Evolutionary conservation across 1,139 yeast species (phyloP), one percentile per base, ranked within the genome.

Genomic region (Suhomyces bokatorum): DNA sequence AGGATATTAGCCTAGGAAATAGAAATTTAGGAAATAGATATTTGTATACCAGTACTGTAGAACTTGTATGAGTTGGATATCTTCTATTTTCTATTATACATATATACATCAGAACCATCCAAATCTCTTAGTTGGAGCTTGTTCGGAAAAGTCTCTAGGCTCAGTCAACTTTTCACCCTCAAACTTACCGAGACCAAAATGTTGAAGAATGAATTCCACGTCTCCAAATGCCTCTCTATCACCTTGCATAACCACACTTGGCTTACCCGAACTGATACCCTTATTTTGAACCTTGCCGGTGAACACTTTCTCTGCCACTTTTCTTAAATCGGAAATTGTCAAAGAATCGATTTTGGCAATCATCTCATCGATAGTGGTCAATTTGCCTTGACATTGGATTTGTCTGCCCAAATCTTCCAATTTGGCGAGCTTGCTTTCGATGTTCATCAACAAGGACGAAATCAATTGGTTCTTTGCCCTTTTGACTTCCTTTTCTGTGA

Each of bases 321-420:
- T 69, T 48, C 79, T 78, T 41, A 93, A 75, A 61, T 91, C 97
- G 3, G 68, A 67, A 3, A 83, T 77, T 0, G 87, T 77, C 50
- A 93, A 75, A 8, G 65, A 62, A 49, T 85, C 89, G 49, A 93
- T 90, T 57, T 83, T 83, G 10, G 68, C 71, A 46, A 93, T 85
- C 96, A 93, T 90, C 57, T 90, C 96, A 34, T 76, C 73, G 8
- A 90, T 85, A 12, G 88, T 81, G n/a, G 93, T 78, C 54, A 87
- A 78, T 55, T 78, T 78, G 36, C 89, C 90, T 59, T 87, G 90
- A 44, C 89, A 81, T 66, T 88, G 96, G 27, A 93, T 81, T 66
- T 93, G 99, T 64, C 99, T 81, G 11, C 99, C 99, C 66, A 91
- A 75, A 60, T 93, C 99, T 65, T 93, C 99, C 43, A 93, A 73